Evolutionary conservation across 495 filamentous ascomycete genomes (phyloP).

Genomic region (Hypoxylon perforatum): DNA sequence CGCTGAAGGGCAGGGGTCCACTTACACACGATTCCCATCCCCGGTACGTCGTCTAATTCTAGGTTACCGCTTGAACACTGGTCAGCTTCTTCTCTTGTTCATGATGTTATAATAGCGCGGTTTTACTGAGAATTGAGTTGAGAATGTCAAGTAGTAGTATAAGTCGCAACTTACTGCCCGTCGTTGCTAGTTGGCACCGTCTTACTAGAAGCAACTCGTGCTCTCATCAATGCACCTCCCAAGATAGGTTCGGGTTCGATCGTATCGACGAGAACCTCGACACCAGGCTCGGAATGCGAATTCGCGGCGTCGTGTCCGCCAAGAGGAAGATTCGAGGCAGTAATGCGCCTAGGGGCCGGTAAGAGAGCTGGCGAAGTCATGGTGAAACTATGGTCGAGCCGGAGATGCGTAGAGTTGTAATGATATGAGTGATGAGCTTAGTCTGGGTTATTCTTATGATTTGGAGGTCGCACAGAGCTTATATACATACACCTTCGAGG

Average conservation of each 20-base stretch:
- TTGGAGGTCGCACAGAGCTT: slow-evolving; percentile 15
- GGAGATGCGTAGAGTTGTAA: background rate
- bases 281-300: slow-evolving; percentile 29
- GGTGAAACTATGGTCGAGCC: background rate
- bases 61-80: slow-evolving; percentile 19
- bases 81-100: slow-evolving; percentile 18
- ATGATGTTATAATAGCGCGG: background rate
- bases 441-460: background rate
- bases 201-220: slow-evolving; percentile 39
- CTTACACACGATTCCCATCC: slow-evolving; percentile 38
- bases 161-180: slow-evolving; percentile 35
- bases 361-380: slow-evolving; percentile 32
- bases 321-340: slow-evolving; percentile 40
- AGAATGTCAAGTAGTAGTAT: background rate
- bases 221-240: slow-evolving; percentile 30
- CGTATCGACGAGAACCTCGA: slow-evolving; percentile 39
- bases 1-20: background rate
- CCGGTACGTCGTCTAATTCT: slow-evolving; percentile 30
- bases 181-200: slow-evolving; percentile 42
- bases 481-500: slow-evolving; percentile 14
- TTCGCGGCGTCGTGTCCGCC: slow-evolving; percentile 11
- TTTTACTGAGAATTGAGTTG: background rate
- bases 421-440: background rate
- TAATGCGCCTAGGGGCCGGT: slow-evolving; percentile 36
- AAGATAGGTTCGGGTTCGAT: slow-evolving; percentile 36